Percentiles rank a stretch among this genome's conserved stretches.
These are phyloP conservation scores for Yamadazyma oceani DNA, from an alignment of 1,139 yeast genomes.

Conservation along the genomic window DNA sequence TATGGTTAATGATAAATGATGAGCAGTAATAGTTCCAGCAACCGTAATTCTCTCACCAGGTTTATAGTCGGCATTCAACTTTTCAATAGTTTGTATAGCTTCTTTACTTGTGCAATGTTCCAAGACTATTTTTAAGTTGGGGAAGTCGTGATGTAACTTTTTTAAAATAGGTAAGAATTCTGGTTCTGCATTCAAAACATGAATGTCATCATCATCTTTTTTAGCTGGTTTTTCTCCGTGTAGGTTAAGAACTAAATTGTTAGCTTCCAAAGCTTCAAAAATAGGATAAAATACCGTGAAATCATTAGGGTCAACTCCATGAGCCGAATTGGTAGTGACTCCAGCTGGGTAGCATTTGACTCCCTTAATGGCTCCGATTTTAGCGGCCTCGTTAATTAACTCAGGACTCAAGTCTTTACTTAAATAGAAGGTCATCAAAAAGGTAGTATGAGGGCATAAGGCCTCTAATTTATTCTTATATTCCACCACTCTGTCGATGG, in stretches of 20 bases:
- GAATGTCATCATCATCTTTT: conserved; percentile 54
- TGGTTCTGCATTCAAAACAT: conserved; percentile 92
- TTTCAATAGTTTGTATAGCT: conserved; percentile 75
- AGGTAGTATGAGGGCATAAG: conserved; percentile 82
- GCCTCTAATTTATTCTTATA: conserved; percentile 65
- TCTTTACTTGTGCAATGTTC: conserved; percentile 95
- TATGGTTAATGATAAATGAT: conserved; percentile 82
- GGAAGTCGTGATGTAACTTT: conserved; percentile 79
- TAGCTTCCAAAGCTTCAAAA: conserved; percentile 81
- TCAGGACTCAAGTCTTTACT: conserved; percentile 82
- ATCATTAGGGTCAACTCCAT: conserved; percentile 94
- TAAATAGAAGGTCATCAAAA: conserved; percentile 86
- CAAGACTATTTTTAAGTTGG: conserved; percentile 78
- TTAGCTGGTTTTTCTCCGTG: conserved; percentile 95
- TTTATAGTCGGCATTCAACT: conserved; percentile 57
- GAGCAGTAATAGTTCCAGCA: conserved; percentile 95
- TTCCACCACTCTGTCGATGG: conserved; percentile 67
- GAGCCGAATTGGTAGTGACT: conserved; percentile 90
- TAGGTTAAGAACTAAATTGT: conserved; percentile 73
- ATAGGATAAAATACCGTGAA: conserved; percentile 85
- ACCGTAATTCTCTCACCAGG: conserved; percentile 53
- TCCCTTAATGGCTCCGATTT: conserved; percentile 68
- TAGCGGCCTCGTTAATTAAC: conserved; percentile 76
- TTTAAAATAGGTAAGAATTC: conserved; percentile 87
- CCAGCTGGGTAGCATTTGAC: conserved; percentile 98